Conservation (phyloP, 2,329 filamentous ascomycete species). For the Aspergillus sp. region DNA sequence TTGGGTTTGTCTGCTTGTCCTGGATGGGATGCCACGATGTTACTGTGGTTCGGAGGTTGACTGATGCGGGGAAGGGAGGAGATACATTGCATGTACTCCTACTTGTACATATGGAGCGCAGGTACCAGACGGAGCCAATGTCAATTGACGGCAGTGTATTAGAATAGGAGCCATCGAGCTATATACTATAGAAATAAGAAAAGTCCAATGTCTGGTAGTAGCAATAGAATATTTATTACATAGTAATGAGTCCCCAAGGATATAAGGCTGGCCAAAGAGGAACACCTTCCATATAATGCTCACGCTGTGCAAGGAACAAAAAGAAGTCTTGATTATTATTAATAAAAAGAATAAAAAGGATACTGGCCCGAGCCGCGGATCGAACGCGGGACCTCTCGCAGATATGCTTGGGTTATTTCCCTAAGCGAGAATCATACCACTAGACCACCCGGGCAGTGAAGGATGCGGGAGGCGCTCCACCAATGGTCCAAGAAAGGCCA, state of each 20-base stretch:
- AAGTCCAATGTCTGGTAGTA: too few relatives aligned
- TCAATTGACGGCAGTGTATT: background rate
- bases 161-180: too few relatives aligned
- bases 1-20: background rate
- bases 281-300: background rate
- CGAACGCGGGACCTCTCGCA: conserved; percentile 13
- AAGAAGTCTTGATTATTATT: background rate
- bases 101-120: too few relatives aligned
- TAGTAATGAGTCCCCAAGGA: too few relatives aligned
- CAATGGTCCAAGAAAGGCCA: background rate
- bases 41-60: background rate
- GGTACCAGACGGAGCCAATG: background rate
- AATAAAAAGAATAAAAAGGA: conserved; percentile 1
- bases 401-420: conserved; percentile 6
- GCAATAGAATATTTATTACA: too few relatives aligned
- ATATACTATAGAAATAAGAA: too few relatives aligned
- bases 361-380: conserved; percentile 11
- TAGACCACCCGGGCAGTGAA: conserved; percentile 11
- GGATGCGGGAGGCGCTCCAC: background rate
- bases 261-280: too few relatives aligned
- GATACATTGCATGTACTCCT: background rate
- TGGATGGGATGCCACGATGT: too few relatives aligned
- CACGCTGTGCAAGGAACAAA: background rate
- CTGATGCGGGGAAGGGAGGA: background rate
- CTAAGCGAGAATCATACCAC: conserved; percentile 13